Evolutionary conservation across 192 early-diverging fungal genomes (phyloP).

Genomic region (Chytriomyces sp.): DNA sequence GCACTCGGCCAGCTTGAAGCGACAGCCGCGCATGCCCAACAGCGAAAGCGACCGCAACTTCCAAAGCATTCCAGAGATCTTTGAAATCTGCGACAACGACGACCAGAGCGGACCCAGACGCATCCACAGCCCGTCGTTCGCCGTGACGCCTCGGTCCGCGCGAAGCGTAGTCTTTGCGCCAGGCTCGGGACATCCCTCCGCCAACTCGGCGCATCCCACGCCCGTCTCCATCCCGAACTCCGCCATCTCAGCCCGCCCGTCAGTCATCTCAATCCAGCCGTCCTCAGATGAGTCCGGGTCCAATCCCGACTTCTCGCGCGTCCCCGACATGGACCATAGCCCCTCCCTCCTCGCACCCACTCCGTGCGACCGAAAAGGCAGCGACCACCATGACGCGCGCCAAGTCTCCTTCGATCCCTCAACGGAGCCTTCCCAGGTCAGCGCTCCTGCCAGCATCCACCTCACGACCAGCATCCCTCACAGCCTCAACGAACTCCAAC

Average conservation of each 20-base stretch:
- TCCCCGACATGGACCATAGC: too few species aligned
- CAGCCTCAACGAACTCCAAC: too few species aligned
- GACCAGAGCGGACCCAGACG: background rate
- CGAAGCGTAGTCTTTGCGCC: background rate
- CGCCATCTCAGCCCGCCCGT: background rate
- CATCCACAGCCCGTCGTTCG: background rate
- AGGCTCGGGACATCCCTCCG: background rate
- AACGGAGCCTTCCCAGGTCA: too few species aligned
- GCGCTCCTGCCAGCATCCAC: too few species aligned
- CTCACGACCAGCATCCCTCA: too few species aligned
- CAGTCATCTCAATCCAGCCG: background rate
- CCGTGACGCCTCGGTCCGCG: background rate
- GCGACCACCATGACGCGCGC: too few species aligned
- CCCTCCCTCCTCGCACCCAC: too few species aligned
- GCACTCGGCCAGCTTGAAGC: background rate
- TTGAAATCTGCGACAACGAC: background rate
- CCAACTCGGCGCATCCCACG: background rate
- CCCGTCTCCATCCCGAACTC: background rate
- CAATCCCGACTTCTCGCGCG: too few species aligned
- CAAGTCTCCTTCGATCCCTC: too few species aligned
- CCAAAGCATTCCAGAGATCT: background rate
- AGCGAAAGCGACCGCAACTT: background rate
- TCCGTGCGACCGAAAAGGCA: too few species aligned
- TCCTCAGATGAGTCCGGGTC: background rate
- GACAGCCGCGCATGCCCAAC: background rate